These are phyloP conservation scores for Rubia occidens DNA, from an alignment of 305 asterid species.

Conservation along the genomic window DNA sequence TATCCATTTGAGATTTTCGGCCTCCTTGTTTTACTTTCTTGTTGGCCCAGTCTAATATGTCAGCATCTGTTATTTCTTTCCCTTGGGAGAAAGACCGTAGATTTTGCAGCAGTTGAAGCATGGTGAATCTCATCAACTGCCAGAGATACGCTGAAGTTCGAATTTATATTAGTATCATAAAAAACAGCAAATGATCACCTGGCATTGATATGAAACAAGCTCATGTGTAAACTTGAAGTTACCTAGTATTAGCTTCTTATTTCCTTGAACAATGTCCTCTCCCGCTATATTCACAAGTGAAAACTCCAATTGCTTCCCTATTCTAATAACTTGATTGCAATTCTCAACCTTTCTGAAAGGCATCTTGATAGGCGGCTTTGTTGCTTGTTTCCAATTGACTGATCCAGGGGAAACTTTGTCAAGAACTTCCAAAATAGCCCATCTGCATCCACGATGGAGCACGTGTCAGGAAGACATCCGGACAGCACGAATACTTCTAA, in stretches of 20 bases:
- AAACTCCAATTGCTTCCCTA: constrained; percentile 76
- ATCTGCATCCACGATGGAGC: constrained; percentile 38
- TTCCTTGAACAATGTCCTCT: constrained; percentile 91
- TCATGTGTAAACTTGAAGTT: constrained; percentile 14
- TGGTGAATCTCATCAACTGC: constrained; percentile 87
- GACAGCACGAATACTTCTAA: constrained; percentile 4
- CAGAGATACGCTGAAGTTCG: constrained; percentile 61
- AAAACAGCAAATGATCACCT: not conserved
- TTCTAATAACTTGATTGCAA: constrained; percentile 83
- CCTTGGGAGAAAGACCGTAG: constrained; percentile 80
- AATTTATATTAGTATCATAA: not conserved
- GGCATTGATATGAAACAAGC: not conserved
- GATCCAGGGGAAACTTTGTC: constrained; percentile 67
- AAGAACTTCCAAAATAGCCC: constrained; percentile 80
- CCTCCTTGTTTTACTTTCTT: constrained; percentile 57
- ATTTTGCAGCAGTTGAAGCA: constrained; percentile 81
- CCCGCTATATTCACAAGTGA: constrained; percentile 96
- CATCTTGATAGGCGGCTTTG: constrained; percentile 91
- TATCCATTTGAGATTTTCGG: constrained; percentile 59
- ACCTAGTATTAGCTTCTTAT: constrained; percentile 91
- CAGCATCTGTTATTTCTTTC: constrained; percentile 78
- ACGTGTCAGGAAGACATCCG: constrained; percentile 9
- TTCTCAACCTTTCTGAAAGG: constrained; percentile 92
- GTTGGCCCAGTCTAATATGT: constrained; percentile 87
- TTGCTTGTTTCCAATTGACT: constrained; percentile 81